These are phyloP conservation scores for Raffaelea albimanens DNA, from an alignment of 2,329 filamentous ascomycete genomes.

Conservation along the genomic window DNA sequence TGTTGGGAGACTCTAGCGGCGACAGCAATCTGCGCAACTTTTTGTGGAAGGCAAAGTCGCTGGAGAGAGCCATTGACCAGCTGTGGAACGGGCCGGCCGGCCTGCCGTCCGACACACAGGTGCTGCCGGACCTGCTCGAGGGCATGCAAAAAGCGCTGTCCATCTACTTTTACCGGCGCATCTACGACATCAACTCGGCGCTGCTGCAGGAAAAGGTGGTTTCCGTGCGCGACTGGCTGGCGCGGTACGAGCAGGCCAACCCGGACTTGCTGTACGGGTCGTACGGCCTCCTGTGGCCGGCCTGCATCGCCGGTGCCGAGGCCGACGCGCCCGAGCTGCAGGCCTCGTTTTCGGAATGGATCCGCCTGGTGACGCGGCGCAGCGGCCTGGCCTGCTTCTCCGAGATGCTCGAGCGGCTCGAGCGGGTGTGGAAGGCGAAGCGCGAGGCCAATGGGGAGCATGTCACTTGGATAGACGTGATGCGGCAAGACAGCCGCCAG, in stretches of 20 bases:
- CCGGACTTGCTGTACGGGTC: conserved; percentile 18
- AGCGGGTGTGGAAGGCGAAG: conserved; percentile 22
- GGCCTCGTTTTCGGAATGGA: conserved; percentile 23
- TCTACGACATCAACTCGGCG: conserved; percentile 25
- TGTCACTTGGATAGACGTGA: not conserved
- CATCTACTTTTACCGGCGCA: conserved; percentile 29
- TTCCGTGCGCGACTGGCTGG: conserved; percentile 21
- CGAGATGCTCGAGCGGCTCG: conserved; percentile 16
- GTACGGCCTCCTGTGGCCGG: conserved; percentile 26
- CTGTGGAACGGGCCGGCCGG: conserved; percentile 1
- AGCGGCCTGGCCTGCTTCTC: conserved; percentile 24
- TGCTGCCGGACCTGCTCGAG: conserved; percentile 20
- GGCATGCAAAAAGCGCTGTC: conserved; percentile 25
- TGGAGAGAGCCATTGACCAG: conserved; percentile 22
- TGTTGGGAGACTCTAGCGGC: not conserved
- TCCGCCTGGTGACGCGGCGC: conserved; percentile 17
- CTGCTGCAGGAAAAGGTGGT: conserved; percentile 24
- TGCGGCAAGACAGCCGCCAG: not conserved
- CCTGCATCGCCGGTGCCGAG: conserved; percentile 27
- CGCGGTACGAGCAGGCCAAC: conserved; percentile 17
- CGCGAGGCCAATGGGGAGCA: not conserved
- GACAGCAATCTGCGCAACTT: conserved; percentile 20
- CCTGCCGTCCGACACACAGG: not conserved
- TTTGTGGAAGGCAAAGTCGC: conserved; percentile 19
- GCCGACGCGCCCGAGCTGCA: conserved; percentile 21